Percentiles rank a stretch among this genome's conserved stretches.
phyloP scores from a whole-genome alignment of 2,329 filamentous ascomycete species.

The Aureobasidium leucospermi region DNA sequence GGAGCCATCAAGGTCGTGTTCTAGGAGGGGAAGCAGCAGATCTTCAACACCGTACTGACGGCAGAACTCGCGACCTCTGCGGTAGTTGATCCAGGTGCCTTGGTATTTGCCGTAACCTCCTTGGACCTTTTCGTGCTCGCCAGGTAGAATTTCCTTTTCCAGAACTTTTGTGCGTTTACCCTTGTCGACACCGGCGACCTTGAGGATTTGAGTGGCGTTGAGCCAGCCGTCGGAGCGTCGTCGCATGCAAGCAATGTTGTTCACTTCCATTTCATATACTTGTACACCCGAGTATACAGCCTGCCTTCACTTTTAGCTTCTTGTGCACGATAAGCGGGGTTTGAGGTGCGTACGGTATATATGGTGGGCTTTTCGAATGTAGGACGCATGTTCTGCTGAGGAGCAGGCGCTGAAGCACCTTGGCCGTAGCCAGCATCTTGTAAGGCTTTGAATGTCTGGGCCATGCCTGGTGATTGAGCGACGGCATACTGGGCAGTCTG shows the following conservation, averaged over 20 bases:
- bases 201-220: constrained; percentile 96
- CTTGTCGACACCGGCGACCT: constrained; percentile 95
- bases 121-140: constrained; percentile 97
- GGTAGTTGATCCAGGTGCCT: constrained; percentile 96
- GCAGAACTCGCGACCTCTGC: constrained; percentile 86
- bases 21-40: constrained; percentile 63
- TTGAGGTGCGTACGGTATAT: constrained; percentile 36
- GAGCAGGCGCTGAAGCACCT: background rate
- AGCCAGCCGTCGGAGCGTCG: constrained; percentile 91
- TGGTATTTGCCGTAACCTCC: constrained; percentile 98
- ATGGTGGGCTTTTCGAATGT: constrained; percentile 38
- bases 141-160: constrained; percentile 93
- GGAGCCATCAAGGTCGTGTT: constrained; percentile 73
- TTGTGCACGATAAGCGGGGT: background rate
- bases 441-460: constrained; percentile 7
- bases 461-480: constrained; percentile 11
- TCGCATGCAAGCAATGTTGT: constrained; percentile 89
- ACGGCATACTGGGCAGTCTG: constrained; percentile 7
- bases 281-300: constrained; percentile 92
- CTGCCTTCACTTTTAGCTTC: constrained; percentile 29
- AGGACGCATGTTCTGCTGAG: constrained; percentile 10
- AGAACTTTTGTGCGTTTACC: constrained; percentile 95
- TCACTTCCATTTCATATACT: constrained; percentile 98
- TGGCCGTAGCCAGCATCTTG: constrained; percentile 13
- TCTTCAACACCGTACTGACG: constrained; percentile 71